These are phyloP conservation scores for Ballota nigra DNA, from an alignment of 257 asterid species.

Conservation along the genomic window DNA sequence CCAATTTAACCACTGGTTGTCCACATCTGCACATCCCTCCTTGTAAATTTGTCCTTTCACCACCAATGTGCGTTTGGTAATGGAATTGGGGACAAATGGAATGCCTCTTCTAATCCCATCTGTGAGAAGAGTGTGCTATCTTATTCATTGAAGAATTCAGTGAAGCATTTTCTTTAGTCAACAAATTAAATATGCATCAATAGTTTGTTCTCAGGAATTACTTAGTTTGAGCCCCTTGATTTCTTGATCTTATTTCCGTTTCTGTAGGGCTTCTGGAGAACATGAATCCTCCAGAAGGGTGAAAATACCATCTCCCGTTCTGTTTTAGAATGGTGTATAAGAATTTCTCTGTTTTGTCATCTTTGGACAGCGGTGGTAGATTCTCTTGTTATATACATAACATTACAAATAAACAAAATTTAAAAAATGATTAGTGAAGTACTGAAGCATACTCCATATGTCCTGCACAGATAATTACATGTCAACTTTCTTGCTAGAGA, in stretches of 20 bases:
- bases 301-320: constrained; percentile 84
- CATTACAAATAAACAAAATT: background rate
- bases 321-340: background rate
- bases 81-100: background rate
- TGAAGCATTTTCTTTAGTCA: background rate
- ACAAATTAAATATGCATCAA: background rate
- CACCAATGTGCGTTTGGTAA: background rate
- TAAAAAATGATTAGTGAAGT: too few species aligned
- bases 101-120: background rate
- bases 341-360: background rate
- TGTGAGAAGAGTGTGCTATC: background rate
- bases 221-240: constrained; percentile 18
- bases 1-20: background rate
- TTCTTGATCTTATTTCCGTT: background rate
- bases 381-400: too few species aligned
- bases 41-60: background rate
- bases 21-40: constrained; percentile 1
- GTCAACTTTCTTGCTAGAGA: too few species aligned
- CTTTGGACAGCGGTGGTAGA: background rate
- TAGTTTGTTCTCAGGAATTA: constrained; percentile 2
- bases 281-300: constrained; percentile 96
- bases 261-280: constrained; percentile 89
- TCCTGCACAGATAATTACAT: too few species aligned
- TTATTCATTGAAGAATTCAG: background rate
- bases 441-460: too few species aligned